Evolutionary conservation across 1,139 yeast species (phyloP), one percentile per base, ranked within the genome.

Genomic region (Debaryomyces psychrophilus): DNA sequence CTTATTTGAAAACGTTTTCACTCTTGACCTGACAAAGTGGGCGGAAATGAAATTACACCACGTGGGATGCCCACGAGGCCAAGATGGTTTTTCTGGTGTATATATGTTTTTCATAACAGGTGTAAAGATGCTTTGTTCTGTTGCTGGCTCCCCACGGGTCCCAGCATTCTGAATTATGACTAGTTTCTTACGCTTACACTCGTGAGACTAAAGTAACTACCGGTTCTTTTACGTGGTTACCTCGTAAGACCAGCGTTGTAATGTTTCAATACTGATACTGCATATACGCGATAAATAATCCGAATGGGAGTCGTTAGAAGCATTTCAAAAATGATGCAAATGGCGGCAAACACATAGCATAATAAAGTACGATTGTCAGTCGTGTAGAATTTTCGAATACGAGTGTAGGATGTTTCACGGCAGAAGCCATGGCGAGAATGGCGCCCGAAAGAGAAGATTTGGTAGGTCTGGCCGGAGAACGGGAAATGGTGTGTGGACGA

Each of bases 31-130:
- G 26, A 41, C 20, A 25, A 31, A 22, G 23, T 29, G 33, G 33
- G 18, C 33, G 36, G 36, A 33, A 23, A 18, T 23, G 5, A 15
- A 17, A 33, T 33, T 33, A 20, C 36, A 20, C 41, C 41, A 38
- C 41, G 41, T 38, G 41, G 40, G 41, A 31, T 38, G 41, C 36
- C 36, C 36, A 33, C 36, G 36, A 33, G 17, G 36, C 36, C 36
- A 33, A 33, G 26, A 11, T 33, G 14, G 9, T 20, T 11, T 9
- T 31, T 5, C 12, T 17, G 36, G 36, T 33, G 36, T 18, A 33
- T 14, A 14, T 18, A 20, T 20, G 23, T 33, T 3, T 33, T 18
- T 18, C n/a, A 33, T 20, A 11, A n/a, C 18, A 22, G 36, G 36
- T 33, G 36, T 33, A 33, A 3, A n/a, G 25, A n/a, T 33, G 36